Base-by-base conservation (phyloP, 768 basidiomycete species). In the Favolaschia claudopus region DNA sequence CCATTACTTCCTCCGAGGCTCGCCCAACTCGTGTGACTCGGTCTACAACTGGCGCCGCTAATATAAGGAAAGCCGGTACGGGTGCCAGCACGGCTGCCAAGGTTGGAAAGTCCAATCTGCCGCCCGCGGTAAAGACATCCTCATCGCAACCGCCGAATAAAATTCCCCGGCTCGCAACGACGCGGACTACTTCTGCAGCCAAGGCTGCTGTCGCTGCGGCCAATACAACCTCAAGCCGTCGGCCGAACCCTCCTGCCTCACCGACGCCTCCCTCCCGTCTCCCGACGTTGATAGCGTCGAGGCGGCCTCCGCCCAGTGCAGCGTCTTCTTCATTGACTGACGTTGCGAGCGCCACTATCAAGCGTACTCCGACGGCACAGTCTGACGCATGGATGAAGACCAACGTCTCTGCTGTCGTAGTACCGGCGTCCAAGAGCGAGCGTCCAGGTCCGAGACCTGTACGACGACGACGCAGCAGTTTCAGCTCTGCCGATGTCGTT, bases 401-500 rank as follows among this genome's bases (percentile, higher is more conserved):
- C 36, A 88, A 89, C 68, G 81, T 80, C 1, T 82, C 80, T 51
- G 84, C 87, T 4, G 86, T 93, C 32, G 89, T 94, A 36, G 85
- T 87, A 14, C 87, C 90, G 19, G 85, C 83, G 15, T 84, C 86
- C 34, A 93, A 91, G 71, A 81, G 86, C 1, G 88, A 85, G 62
- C 85, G 92, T 34, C 93, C 93, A 8, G 86, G 88, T 2, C 75
- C 93, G 60, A 82, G 93, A 49, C 89, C 79, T 38, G 84, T 92
- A 46, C 82, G 92, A 63, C 83, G 91, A 60, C 78, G 93, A 69
- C 80, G 93, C 58, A 94, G 93, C 69, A 95, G 93, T 67, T 95
- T 95, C 73, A 94, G 93, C 70, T 81, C 88, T 54, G 92, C 90
- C 4, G 93, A 95, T 71, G 88, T 94, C 20, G 85, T 93, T 59